Percentiles rank a stretch among this genome's conserved stretches.
phyloP scores from a whole-genome alignment of 2,329 filamentous ascomycete species.

The Fusarium sp. region DNA sequence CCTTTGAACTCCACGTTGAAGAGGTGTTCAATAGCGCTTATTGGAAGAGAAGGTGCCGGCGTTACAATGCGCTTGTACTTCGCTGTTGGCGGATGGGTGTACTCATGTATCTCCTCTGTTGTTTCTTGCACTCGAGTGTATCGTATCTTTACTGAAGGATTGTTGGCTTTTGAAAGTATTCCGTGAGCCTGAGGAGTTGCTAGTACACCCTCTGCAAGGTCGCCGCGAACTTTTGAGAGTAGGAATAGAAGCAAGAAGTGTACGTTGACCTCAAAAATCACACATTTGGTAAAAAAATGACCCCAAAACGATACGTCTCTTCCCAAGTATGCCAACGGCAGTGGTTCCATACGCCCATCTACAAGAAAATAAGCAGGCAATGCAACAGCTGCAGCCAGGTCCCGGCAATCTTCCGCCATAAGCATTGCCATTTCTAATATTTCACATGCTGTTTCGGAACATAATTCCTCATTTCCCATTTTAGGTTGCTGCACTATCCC shows the following conservation, averaged over 20 bases:
- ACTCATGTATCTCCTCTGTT: background rate
- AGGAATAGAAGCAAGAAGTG: background rate
- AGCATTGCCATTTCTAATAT: background rate
- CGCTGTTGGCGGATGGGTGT: too few relatives aligned
- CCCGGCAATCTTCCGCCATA: background rate
- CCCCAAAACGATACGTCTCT: too few relatives aligned
- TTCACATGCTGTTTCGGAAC: too few relatives aligned
- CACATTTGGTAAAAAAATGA: too few relatives aligned
- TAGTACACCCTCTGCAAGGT: rapidly evolving
- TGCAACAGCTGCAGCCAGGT: background rate
- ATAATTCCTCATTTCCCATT: too few relatives aligned
- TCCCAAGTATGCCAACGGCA: background rate
- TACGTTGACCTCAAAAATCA: background rate
- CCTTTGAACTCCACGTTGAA: background rate
- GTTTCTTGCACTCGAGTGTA: too few relatives aligned
- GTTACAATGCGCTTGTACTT: background rate
- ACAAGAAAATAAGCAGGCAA: background rate
- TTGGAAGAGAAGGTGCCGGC: background rate
- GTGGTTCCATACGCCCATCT: too few relatives aligned
- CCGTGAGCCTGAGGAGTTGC: rapidly evolving
- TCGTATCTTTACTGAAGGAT: background rate
- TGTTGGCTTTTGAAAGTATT: background rate
- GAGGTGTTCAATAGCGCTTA: background rate
- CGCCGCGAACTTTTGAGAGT: background rate
- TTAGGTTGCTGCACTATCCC: too few relatives aligned